Conservation (phyloP, 2,329 filamentous ascomycete genomes). For the Cephalotrichum gorgonifer region DNA sequence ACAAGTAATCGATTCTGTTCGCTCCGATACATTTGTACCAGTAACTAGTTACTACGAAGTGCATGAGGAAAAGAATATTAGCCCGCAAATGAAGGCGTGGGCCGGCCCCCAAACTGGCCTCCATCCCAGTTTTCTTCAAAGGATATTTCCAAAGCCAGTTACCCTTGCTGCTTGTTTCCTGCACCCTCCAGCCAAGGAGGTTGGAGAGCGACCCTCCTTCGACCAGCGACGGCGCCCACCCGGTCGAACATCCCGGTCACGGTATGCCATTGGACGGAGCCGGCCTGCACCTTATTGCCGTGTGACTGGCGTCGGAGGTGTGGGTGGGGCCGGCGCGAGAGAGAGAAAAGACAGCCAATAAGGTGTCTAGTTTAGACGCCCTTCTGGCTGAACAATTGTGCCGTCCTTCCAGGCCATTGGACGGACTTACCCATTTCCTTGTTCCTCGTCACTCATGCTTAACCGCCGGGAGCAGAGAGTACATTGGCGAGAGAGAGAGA, state of each 20-base stretch:
- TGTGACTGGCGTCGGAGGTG: constrained; percentile 1
- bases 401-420: background rate
- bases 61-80: no score
- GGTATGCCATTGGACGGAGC: background rate
- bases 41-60: no score
- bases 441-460: background rate
- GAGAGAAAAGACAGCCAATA: background rate
- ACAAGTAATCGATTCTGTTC: no score
- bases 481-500: background rate
- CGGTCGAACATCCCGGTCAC: background rate
- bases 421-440: background rate
- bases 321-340: constrained; percentile 3
- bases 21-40: no score
- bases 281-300: background rate
- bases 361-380: background rate
- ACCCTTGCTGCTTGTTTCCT: background rate
- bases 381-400: background rate
- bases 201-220: background rate
- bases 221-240: background rate
- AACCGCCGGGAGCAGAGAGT: background rate
- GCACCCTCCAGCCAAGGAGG: background rate
- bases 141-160: no score
- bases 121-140: no score
- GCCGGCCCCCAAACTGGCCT: no score
- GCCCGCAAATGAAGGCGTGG: no score